These are phyloP conservation scores for Aphanomyces astaci DNA, from an alignment of 352 stramenopile genomes.

Conservation along the genomic window DNA sequence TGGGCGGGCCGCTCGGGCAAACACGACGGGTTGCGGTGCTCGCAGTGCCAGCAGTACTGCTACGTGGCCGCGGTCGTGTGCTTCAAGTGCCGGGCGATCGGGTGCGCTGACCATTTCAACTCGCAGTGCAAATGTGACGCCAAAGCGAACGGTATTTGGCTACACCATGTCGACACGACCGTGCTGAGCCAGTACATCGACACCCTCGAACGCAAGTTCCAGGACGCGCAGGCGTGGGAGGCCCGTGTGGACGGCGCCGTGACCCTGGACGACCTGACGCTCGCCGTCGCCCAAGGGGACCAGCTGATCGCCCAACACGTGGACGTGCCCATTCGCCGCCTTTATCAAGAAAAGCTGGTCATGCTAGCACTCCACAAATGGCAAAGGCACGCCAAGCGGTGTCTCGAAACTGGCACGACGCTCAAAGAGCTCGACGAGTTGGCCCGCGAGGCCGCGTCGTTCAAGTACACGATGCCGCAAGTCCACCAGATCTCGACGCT, in stretches of 20 bases:
- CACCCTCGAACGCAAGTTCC: not conserved
- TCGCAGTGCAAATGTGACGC: slow-evolving; percentile 72
- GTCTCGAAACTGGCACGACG: not conserved
- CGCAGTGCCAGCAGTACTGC: slow-evolving; percentile 77
- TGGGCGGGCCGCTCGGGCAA: slow-evolving; percentile 77
- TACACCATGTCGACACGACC: slow-evolving; percentile 2
- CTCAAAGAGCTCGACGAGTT: not conserved
- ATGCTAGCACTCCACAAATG: not conserved
- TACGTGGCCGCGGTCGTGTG: slow-evolving; percentile 79
- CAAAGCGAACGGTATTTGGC: not conserved
- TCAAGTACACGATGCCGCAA: not conserved
- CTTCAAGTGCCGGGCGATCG: slow-evolving; percentile 63
- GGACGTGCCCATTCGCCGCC: not conserved
- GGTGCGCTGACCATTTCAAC: slow-evolving; percentile 61
- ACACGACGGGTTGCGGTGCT: slow-evolving; percentile 61
- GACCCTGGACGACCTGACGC: not conserved
- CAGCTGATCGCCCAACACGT: not conserved
- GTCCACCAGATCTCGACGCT: not conserved
- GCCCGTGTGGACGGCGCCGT: not conserved
- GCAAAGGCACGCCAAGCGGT: not conserved
- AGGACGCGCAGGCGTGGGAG: not conserved
- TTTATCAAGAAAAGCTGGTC: not conserved
- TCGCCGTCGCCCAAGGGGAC: not conserved
- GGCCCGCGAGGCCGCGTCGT: not conserved
- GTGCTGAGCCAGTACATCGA: slow-evolving; percentile 14